Evolutionary conservation across 2,329 filamentous ascomycete species (phyloP).

Genomic region (Macrophomina tecta): DNA sequence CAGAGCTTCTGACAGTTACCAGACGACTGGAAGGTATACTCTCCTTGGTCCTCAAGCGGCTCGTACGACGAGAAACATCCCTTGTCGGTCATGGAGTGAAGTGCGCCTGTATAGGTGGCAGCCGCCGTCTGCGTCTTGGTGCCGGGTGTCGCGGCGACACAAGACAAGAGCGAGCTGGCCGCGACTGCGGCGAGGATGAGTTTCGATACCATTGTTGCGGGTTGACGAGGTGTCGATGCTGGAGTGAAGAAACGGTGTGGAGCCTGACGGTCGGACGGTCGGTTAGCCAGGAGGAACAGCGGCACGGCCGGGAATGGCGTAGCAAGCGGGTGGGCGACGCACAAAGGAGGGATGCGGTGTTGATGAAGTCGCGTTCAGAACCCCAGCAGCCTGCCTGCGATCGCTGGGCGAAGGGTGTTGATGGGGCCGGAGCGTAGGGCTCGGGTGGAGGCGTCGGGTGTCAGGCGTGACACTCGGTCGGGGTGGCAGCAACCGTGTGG

Average conservation of each 20-base stretch:
- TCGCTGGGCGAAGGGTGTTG: constrained; percentile 10
- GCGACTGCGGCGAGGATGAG: constrained; percentile 40
- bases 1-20: constrained; percentile 64
- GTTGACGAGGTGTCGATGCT: constrained; percentile 17
- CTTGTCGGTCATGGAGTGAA: constrained; percentile 40
- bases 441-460: constrained; percentile 8
- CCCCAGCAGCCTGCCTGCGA: constrained; percentile 20
- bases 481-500: neutral
- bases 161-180: constrained; percentile 40
- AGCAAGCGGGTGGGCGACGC: constrained; percentile 10
- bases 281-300: constrained; percentile 14
- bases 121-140: constrained; percentile 35
- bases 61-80: constrained; percentile 60
- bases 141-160: constrained; percentile 35
- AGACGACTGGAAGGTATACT: constrained; percentile 59
- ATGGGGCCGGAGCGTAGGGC: constrained; percentile 5
- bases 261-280: constrained; percentile 2
- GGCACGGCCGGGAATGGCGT: constrained; percentile 17
- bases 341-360: constrained; percentile 1
- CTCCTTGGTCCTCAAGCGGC: constrained; percentile 56
- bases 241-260: neutral
- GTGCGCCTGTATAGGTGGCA: constrained; percentile 39
- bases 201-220: constrained; percentile 42
- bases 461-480: constrained; percentile 24
- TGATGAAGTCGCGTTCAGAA: constrained; percentile 20